These are phyloP conservation scores for Thamnidium elegans DNA, from an alignment of 192 early-diverging fungal species.

Conservation along the genomic window DNA sequence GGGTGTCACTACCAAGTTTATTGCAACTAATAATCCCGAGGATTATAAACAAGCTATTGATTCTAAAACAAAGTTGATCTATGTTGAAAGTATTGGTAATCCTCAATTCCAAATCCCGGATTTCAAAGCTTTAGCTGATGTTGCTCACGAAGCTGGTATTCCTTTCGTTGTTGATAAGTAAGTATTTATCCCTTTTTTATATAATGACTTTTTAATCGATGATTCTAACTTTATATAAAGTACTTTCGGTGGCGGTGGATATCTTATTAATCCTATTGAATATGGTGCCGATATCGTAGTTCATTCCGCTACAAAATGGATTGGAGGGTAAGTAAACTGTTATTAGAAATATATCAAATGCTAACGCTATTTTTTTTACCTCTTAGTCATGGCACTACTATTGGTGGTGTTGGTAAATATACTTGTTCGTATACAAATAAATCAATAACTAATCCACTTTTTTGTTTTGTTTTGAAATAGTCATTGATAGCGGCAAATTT, in stretches of 20 bases:
- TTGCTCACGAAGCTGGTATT: slow-evolving; percentile 76
- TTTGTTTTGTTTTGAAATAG: slow-evolving; percentile 6
- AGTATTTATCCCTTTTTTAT: not conserved
- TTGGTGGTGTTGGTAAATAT: slow-evolving; percentile 68
- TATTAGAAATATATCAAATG: not conserved
- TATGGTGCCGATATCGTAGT: slow-evolving; percentile 93
- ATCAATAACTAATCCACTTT: no score
- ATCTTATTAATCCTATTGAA: slow-evolving; percentile 76
- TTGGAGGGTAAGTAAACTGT: slow-evolving; percentile 41
- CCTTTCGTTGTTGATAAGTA: slow-evolving; percentile 90
- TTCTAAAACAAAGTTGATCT: slow-evolving; percentile 87
- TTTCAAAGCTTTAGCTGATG: slow-evolving; percentile 74
- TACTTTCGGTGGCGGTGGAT: slow-evolving; percentile 91
- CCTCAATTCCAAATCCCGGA: slow-evolving; percentile 89
- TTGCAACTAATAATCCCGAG: slow-evolving; percentile 65
- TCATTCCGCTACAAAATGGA: slow-evolving; percentile 95
- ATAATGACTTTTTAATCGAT: not conserved
- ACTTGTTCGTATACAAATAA: no score
- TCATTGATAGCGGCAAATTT: slow-evolving; percentile 86
- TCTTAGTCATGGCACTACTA: slow-evolving; percentile 84
- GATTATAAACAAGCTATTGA: slow-evolving; percentile 79
- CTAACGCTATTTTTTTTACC: slow-evolving; percentile 21
- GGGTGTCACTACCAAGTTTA: slow-evolving; percentile 80
- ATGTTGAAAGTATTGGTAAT: slow-evolving; percentile 89
- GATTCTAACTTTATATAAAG: not conserved